Conservation (phyloP, 2,329 filamentous ascomycete species). For the Pseudogymnoascus sp. region DNA sequence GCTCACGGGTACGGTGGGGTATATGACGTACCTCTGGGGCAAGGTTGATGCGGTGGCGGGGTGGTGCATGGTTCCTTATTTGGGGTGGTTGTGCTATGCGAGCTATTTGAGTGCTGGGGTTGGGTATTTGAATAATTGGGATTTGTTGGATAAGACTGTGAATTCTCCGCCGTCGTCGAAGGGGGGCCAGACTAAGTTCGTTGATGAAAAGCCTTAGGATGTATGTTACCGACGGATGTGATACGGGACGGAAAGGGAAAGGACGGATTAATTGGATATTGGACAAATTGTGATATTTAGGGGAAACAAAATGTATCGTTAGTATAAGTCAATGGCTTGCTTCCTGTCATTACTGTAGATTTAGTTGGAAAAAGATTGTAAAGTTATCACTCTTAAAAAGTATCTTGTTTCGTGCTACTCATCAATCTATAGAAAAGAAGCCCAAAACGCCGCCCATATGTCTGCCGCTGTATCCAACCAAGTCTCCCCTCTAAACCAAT, state of each 20-base stretch:
- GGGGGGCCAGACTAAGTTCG: slow-evolving; percentile 23
- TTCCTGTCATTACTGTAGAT: background rate
- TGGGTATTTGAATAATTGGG: slow-evolving; percentile 62
- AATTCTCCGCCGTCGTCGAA: slow-evolving; percentile 16
- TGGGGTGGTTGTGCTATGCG: slow-evolving; percentile 80
- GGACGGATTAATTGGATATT: slow-evolving; percentile 12
- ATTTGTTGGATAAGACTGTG: slow-evolving; percentile 35
- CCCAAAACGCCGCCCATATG: background rate
- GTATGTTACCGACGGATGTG: slow-evolving; percentile 13
- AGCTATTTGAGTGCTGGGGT: slow-evolving; percentile 70
- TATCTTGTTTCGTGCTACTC: background rate
- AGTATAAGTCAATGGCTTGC: background rate
- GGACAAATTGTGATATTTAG: background rate
- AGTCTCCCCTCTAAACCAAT: background rate
- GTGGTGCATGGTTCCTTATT: slow-evolving; percentile 70
- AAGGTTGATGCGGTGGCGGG: slow-evolving; percentile 63
- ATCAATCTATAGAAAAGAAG: background rate
- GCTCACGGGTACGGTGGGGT: slow-evolving; percentile 62
- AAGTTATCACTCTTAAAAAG: background rate
- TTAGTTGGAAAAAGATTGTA: background rate
- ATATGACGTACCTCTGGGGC: slow-evolving; percentile 68
- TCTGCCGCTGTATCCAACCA: background rate
- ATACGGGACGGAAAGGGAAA: slow-evolving; percentile 18
- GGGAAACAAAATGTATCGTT: background rate
- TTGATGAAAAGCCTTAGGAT: slow-evolving; percentile 25